Evolutionary conservation across 805 yeast genomes (phyloP).

Genomic region (Cyberlindnera euphorbiae): DNA sequence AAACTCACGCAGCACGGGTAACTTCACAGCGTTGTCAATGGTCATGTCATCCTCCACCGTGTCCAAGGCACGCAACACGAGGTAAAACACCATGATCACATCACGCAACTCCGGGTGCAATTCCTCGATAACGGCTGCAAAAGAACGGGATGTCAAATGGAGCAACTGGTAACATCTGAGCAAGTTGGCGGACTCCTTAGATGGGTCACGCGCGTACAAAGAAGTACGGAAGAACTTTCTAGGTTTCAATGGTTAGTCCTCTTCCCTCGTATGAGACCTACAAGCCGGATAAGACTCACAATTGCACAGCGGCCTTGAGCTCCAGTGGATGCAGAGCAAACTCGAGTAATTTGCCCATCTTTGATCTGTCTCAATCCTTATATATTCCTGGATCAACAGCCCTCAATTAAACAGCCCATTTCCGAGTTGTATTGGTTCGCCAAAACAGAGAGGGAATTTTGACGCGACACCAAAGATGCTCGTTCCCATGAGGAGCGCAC

Average conservation of each 20-base stretch:
- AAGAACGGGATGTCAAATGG: constrained; percentile 76
- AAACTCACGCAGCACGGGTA: constrained; percentile 70
- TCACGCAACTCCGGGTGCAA: constrained; percentile 84
- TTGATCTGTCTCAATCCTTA: not conserved
- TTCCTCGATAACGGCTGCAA: constrained; percentile 90
- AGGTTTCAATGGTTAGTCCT: not conserved
- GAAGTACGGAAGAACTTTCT: constrained; percentile 40
- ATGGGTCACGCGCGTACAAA: constrained; percentile 32
- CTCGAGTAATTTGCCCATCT: constrained; percentile 13
- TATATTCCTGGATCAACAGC: no score
- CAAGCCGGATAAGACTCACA: constrained; percentile 5
- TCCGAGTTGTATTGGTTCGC: no score
- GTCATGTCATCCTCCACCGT: constrained; percentile 97
- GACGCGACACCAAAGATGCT: no score
- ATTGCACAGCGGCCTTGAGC: constrained; percentile 13
- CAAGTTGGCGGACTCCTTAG: constrained; percentile 39
- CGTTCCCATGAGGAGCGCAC: no score
- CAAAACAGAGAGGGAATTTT: no score
- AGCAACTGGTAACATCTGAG: constrained; percentile 65
- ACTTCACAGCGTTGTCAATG: constrained; percentile 61
- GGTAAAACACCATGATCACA: constrained; percentile 78
- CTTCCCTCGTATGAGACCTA: not conserved
- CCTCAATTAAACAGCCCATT: no score
- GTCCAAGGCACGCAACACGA: constrained; percentile 85
- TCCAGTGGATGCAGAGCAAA: constrained; percentile 14